A percentile compares a stretch with the other conserved stretches of the same genome.
Evolutionary conservation across 1,284 basidiomycete species (phyloP).

Genomic region (Cronartium ribicola): DNA sequence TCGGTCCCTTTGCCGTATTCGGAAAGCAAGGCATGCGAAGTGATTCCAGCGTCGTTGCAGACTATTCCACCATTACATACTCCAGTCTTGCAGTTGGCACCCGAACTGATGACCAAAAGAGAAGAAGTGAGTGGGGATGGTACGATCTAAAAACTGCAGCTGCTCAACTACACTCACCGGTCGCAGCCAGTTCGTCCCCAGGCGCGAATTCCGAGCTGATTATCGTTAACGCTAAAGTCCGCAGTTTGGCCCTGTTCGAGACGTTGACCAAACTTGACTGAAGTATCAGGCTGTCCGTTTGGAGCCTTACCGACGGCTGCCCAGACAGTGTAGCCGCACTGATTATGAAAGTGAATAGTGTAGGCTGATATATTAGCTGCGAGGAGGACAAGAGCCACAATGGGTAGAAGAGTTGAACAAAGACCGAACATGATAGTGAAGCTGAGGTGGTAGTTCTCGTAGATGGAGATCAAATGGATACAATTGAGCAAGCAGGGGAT

Average conservation of each 20-base stretch:
- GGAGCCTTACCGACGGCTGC: conserved; percentile 45
- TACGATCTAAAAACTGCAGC: not conserved
- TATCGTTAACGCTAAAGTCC: conserved; percentile 40
- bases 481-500: too few relatives aligned
- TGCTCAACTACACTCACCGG: not conserved
- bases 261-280: conserved; percentile 39
- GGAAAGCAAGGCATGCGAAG: conserved; percentile 36
- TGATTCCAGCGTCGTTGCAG: conserved; percentile 45
- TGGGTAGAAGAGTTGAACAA: too few relatives aligned
- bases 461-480: too few relatives aligned
- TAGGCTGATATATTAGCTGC: conserved; percentile 5
- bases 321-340: conserved; percentile 43
- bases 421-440: too few relatives aligned
- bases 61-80: conserved; percentile 44
- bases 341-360: conserved; percentile 44
- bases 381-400: not conserved
- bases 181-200: conserved; percentile 46
- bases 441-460: too few relatives aligned
- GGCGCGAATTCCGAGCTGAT: conserved; percentile 43
- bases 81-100: conserved; percentile 43
- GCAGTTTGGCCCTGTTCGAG: conserved; percentile 29
- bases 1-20: conserved; percentile 15
- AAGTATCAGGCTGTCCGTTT: conserved; percentile 43
- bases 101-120: not conserved
- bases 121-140: not conserved